phyloP scores from a whole-genome alignment of 306 rosid genomes.

The Trifolium repens region DNA sequence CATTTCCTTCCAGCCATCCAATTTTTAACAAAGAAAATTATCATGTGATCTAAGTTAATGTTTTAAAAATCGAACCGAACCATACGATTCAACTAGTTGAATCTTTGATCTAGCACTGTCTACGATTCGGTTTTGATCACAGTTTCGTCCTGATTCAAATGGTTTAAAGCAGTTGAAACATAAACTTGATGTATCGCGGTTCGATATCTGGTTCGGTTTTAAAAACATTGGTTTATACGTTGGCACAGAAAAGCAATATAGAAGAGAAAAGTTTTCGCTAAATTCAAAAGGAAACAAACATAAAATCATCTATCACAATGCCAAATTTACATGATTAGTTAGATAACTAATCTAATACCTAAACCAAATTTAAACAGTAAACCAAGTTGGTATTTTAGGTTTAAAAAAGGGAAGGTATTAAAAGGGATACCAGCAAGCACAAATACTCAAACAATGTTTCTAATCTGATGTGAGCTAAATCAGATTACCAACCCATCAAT shows the following conservation, averaged over 20 bases:
- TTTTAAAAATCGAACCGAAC: not conserved
- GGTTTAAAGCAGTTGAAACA: not conserved
- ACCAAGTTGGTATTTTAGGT: conserved; percentile 26
- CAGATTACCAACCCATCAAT: conserved; percentile 81
- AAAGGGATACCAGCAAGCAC: conserved; percentile 31
- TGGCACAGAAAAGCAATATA: conserved; percentile 1
- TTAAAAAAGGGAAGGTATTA: conserved; percentile 6
- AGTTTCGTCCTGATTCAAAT: not conserved
- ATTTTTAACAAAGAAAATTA: not conserved
- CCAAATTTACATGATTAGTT: not conserved
- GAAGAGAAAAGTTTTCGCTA: conserved; percentile 27
- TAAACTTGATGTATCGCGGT: not conserved
- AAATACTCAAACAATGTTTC: conserved; percentile 27
- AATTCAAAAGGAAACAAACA: conserved; percentile 32
- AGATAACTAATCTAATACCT: conserved; percentile 12
- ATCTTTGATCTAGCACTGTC: not conserved
- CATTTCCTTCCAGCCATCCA: not conserved
- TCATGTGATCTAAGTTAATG: not conserved
- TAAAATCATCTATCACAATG: conserved; percentile 16
- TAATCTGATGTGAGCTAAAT: conserved; percentile 20
- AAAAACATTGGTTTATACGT: not conserved
- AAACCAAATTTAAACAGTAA: conserved; percentile 16
- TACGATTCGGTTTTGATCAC: not conserved
- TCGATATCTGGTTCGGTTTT: not conserved
- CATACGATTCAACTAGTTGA: not conserved